A percentile compares a stretch with the other conserved stretches of the same genome.
These are phyloP conservation scores for Oryza rufipogon DNA, from an alignment of 176 grass and related monocot genomes.

Conservation along the genomic window DNA sequence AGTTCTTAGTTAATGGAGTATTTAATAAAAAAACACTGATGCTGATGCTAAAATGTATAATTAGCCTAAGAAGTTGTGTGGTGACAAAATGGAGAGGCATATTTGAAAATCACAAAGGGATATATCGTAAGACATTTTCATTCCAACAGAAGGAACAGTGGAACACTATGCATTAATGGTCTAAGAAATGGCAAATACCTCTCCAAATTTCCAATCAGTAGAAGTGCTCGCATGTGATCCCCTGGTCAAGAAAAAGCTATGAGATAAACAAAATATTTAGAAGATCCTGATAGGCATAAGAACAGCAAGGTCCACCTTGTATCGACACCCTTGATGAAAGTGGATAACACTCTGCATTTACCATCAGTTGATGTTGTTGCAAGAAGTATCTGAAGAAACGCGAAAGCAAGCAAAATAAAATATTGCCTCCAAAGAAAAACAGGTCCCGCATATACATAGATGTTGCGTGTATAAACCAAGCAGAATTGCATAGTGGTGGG, in stretches of 20 bases:
- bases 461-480: slow-evolving; percentile 16
- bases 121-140: not conserved
- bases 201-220: slow-evolving; percentile 85
- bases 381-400: slow-evolving; percentile 79
- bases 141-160: not conserved
- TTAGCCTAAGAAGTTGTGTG: not conserved
- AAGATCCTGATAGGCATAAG: slow-evolving; percentile 30
- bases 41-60: slow-evolving; percentile 10
- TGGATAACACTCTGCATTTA: slow-evolving; percentile 97
- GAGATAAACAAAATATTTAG: slow-evolving; percentile 38
- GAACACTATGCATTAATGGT: slow-evolving; percentile 3
- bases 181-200: slow-evolving; percentile 56
- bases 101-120: not conserved
- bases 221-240: slow-evolving; percentile 56
- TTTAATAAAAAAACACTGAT: not conserved
- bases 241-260: slow-evolving; percentile 54
- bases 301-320: slow-evolving; percentile 56
- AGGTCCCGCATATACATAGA: slow-evolving; percentile 29
- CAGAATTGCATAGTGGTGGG: not conserved
- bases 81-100: not conserved
- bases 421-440: slow-evolving; percentile 3
- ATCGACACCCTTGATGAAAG: slow-evolving; percentile 94
- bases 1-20: slow-evolving; percentile 9
- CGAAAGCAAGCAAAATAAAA: slow-evolving; percentile 40
- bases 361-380: slow-evolving; percentile 98